Evolutionary conservation across 2,329 filamentous ascomycete species (phyloP).

Genomic region (Colletotrichum navitas): DNA sequence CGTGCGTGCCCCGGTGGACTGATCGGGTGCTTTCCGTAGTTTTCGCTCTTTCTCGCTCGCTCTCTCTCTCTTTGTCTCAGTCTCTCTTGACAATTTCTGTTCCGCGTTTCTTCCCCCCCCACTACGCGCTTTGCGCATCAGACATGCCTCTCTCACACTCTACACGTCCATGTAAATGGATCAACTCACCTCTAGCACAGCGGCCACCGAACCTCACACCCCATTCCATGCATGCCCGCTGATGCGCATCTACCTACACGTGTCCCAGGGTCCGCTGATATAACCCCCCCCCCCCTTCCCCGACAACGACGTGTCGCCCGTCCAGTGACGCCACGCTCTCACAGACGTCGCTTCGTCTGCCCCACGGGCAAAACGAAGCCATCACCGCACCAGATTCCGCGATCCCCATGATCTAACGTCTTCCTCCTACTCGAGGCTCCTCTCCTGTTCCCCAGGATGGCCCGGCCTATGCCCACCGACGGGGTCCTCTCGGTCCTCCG

Average conservation of each 20-base stretch:
- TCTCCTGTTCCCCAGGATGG: neutral
- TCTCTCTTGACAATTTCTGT: neutral
- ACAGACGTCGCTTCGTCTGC: constrained; percentile 14
- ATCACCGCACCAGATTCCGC: neutral
- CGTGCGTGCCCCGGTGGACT: constrained; percentile 18
- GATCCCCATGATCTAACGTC: neutral
- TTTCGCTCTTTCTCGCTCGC: neutral
- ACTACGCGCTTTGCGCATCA: neutral
- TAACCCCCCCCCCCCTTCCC: neutral
- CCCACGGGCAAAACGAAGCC: neutral
- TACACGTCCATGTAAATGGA: no score
- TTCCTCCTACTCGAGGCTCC: no score
- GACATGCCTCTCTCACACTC: neutral
- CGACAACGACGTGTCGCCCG: no score
- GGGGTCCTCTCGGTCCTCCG: neutral
- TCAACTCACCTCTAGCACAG: no score
- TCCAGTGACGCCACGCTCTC: constrained; percentile 16
- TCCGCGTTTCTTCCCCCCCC: neutral
- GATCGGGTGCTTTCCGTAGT: constrained; percentile 37
- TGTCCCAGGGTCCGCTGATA: neutral
- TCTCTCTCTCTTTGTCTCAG: neutral
- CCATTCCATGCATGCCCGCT: no score
- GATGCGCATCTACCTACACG: no score
- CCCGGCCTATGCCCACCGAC: constrained; percentile 1
- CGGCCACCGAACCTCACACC: no score